Evolutionary conservation across 1,139 yeast genomes (phyloP), one percentile per base, ranked within the genome.

Genomic region (Suhomyces taliae): DNA sequence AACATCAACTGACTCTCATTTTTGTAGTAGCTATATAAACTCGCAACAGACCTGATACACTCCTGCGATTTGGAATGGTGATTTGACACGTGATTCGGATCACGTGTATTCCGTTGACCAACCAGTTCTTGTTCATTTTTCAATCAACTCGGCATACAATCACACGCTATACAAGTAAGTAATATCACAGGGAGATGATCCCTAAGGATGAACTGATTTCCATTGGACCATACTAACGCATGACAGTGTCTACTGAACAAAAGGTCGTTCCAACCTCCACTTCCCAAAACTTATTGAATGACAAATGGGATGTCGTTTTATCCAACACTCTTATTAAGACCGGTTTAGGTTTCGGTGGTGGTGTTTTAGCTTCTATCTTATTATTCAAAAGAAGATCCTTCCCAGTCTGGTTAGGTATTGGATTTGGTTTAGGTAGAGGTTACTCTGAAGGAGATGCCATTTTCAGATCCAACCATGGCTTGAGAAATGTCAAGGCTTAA

Each of bases 361-460:
- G 99, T 70, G 96, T 95, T 40, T 80, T 91, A 50, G 87, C 95
- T 36, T 89, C 97, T n/a, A 95, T 91, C 42, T 72, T 95, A 53
- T 71, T 93, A 47, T 93, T 93, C 78, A 88, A 80, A 69, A 89
- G 98, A 78, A 86, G 98, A 72, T 80, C 96, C 6, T 93, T 90
- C 82, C 98, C 98, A 46, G 97, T 91, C 40, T 91, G 97, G 96
- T 71, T 91, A 51, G 98, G 98, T 56, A 73, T 90, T 57, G 99
- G 98, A 37, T 91, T 93, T 61, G 99, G 99, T 55, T 79, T 91
- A 53, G 99, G 99, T 56, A 87, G 97, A 75, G 97, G 97, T 45
- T 93, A 90, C 70, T 83, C 98, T 53, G 99, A 93, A 76, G 99
- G 98, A 52, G 98, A 93, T 65, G 95, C 97, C 54, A 87, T 91